phyloP scores from a whole-genome alignment of 768 basidiomycete genomes.

The Solioccasus polychromus region DNA sequence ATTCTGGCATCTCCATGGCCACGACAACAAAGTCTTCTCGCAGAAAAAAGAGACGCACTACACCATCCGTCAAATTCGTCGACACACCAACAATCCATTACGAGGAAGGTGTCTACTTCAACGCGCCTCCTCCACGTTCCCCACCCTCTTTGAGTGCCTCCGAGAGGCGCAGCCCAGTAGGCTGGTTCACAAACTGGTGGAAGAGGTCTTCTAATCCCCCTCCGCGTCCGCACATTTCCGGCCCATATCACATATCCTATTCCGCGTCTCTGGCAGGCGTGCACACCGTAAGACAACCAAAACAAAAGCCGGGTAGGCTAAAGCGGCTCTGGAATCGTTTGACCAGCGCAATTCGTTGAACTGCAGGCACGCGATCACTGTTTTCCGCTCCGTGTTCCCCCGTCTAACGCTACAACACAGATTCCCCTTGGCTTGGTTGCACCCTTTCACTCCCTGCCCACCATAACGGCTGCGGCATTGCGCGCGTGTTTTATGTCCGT shows the following conservation, averaged over 20 bases:
- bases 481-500: constrained; percentile 16
- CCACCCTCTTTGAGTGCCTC: constrained; percentile 11
- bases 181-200: constrained; percentile 31
- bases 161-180: constrained; percentile 3
- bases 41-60: constrained; percentile 31
- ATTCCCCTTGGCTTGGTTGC: too few relatives aligned
- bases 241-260: constrained; percentile 29
- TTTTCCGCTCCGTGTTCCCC: too few relatives aligned
- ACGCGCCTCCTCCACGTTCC: constrained; percentile 15
- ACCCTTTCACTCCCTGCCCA: neutral
- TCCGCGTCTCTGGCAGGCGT: constrained; percentile 33
- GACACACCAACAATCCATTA: constrained; percentile 64
- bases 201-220: constrained; percentile 16
- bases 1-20: constrained; percentile 45
- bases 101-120: constrained; percentile 12
- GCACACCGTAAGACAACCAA: constrained; percentile 12
- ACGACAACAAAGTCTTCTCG: constrained; percentile 26
- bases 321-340: constrained; percentile 28
- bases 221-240: constrained; percentile 29
- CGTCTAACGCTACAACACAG: neutral
- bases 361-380: constrained; percentile 2
- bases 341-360: constrained; percentile 19
- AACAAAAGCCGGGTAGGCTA: constrained; percentile 23
- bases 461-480: neutral
- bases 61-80: constrained; percentile 65